These are phyloP conservation scores for Cladosporium oxysporum DNA, from an alignment of 2,329 filamentous ascomycete genomes.

Conservation along the genomic window DNA sequence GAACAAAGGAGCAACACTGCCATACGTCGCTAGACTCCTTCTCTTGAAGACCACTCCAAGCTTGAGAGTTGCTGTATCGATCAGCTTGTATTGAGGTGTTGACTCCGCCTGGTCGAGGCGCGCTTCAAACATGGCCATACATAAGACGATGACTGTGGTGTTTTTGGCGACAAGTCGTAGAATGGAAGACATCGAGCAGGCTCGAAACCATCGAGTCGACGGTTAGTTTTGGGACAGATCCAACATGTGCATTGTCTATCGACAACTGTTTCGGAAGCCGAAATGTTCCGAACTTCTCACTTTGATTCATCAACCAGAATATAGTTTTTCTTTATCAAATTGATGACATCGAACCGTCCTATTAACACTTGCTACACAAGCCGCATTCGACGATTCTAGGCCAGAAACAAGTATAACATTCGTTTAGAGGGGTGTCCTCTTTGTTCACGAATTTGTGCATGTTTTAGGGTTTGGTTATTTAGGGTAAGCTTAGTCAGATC, in stretches of 20 bases:
- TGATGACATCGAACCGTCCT: background rate
- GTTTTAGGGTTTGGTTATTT: background rate
- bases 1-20: background rate
- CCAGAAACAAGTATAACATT: background rate
- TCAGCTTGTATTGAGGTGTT: background rate
- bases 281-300: background rate
- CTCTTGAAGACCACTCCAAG: background rate
- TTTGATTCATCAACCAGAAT: background rate
- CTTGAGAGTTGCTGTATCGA: background rate
- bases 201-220: background rate
- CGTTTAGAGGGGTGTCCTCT: background rate
- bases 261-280: background rate
- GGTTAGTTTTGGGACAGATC: background rate
- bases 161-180: background rate
- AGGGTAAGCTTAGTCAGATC: background rate
- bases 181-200: background rate
- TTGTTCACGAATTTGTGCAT: background rate
- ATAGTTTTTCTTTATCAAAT: background rate
- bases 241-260: background rate
- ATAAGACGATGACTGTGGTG: background rate
- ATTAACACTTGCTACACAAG: background rate
- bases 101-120: background rate
- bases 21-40: background rate
- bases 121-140: background rate
- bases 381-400: background rate